phyloP scores from a whole-genome alignment of 2,329 filamentous ascomycete species.

The Fusarium nurragi region DNA sequence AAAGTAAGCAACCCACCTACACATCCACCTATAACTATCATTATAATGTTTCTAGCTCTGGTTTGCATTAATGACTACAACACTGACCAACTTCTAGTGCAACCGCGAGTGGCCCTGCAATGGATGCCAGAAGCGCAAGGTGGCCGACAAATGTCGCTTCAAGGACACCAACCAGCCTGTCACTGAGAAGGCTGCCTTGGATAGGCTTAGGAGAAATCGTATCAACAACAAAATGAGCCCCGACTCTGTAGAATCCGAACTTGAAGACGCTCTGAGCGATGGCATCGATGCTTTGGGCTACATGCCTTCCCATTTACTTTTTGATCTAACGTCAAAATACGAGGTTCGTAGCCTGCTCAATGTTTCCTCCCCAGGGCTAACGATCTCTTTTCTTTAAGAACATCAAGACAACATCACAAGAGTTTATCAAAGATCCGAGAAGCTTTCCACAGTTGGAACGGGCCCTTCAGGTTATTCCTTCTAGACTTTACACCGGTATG shows the following conservation, averaged over 20 bases:
- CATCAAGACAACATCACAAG: conserved; percentile 29
- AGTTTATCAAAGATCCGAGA: conserved; percentile 36
- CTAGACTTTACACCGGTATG: conserved; percentile 50
- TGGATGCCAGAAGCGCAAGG: conserved; percentile 53
- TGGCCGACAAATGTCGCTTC: conserved; percentile 51
- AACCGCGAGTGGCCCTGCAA: conserved; percentile 54
- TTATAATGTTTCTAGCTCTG: neutral
- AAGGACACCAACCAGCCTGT: conserved; percentile 37
- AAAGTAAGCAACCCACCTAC: conserved; percentile 43
- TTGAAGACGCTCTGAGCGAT: conserved; percentile 42
- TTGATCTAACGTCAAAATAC: conserved; percentile 38
- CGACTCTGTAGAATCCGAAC: conserved; percentile 32
- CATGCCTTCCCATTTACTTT: conserved; percentile 47
- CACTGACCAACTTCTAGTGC: conserved; percentile 45
- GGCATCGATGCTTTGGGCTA: conserved; percentile 52
- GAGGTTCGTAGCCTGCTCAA: conserved; percentile 35
- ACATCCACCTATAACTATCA: neutral
- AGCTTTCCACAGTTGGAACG: conserved; percentile 47
- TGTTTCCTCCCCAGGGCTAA: neutral
- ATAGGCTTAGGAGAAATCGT: conserved; percentile 39
- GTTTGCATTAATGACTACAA: neutral
- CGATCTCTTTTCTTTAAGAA: neutral
- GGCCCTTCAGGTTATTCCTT: conserved; percentile 47
- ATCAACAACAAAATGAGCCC: conserved; percentile 29
- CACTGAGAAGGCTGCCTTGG: conserved; percentile 37